Evolutionary conservation across 75 land plant genomes (phyloP).

Genomic region (Ceratopteris richardii): DNA sequence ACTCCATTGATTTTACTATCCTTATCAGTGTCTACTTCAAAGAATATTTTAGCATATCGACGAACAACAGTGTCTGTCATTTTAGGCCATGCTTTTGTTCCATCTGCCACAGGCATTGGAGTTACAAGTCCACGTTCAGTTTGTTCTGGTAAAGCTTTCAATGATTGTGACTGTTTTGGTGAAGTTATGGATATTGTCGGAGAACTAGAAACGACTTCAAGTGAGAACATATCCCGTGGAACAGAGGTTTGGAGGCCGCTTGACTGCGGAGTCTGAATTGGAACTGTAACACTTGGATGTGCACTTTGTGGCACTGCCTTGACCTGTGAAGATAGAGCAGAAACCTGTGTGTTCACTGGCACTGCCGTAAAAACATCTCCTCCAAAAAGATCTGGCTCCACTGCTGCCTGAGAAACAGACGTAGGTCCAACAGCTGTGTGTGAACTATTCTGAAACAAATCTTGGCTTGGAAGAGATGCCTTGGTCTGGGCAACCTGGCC

Average conservation of each 20-base stretch:
- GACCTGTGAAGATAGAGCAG: neutral
- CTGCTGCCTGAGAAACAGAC: neutral
- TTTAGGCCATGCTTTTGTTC: slow-evolving; percentile 49
- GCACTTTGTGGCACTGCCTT: neutral
- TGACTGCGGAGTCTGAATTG: neutral
- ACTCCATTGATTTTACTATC: slow-evolving; percentile 91
- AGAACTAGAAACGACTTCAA: neutral
- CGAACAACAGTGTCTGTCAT: slow-evolving; percentile 57
- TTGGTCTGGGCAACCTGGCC: no score
- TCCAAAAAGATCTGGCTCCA: slow-evolving; percentile 25
- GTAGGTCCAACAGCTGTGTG: neutral
- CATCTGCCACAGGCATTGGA: neutral
- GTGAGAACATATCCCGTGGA: neutral
- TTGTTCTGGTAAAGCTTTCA: neutral
- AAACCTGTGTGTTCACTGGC: neutral
- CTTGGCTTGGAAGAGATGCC: no score
- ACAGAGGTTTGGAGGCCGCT: neutral
- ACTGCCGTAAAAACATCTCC: slow-evolving; percentile 48
- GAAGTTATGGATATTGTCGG: neutral
- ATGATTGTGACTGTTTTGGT: neutral
- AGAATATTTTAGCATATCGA: slow-evolving; percentile 64
- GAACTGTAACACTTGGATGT: neutral
- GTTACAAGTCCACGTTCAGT: neutral
- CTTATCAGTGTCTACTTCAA: slow-evolving; percentile 75
- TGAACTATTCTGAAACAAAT: no score